Conservation (phyloP, 768 basidiomycete species). For the Russula brevipes region DNA sequence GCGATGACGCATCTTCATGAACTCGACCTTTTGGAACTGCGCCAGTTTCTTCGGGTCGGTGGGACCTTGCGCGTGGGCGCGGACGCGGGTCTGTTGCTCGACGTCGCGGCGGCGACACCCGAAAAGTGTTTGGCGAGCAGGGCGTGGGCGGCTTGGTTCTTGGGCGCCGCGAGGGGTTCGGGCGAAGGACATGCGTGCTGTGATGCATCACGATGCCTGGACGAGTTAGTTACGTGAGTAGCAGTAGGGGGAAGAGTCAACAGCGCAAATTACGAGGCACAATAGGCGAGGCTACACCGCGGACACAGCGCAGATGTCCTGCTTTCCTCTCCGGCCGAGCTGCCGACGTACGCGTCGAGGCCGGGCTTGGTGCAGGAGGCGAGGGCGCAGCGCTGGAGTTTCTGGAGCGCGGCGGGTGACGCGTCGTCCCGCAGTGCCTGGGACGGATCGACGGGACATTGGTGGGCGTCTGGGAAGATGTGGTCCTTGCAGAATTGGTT, state of each 20-base stretch:
- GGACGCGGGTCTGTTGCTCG: slow-evolving; percentile 24
- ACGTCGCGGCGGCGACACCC: slow-evolving; percentile 10
- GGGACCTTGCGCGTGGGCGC: slow-evolving; percentile 27
- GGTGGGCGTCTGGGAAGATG: slow-evolving; percentile 53
- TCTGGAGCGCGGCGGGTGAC: slow-evolving; percentile 22
- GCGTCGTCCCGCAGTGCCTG: neutral
- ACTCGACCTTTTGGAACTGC: slow-evolving; percentile 51
- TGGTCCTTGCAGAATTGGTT: slow-evolving; percentile 61
- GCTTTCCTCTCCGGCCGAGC: slow-evolving; percentile 28
- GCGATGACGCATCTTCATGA: slow-evolving; percentile 71
- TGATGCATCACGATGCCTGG: slow-evolving; percentile 62
- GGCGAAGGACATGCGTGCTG: slow-evolving; percentile 50
- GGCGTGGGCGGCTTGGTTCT: slow-evolving; percentile 46
- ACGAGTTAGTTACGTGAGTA: slow-evolving; percentile 5
- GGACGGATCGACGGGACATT: slow-evolving; percentile 38
- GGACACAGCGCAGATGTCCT: slow-evolving; percentile 41
- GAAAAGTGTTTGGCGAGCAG: slow-evolving; percentile 53
- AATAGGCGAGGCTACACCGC: slow-evolving; percentile 54
- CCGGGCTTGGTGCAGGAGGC: slow-evolving; percentile 50
- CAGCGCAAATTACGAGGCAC: slow-evolving; percentile 46
- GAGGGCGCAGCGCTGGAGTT: slow-evolving; percentile 47
- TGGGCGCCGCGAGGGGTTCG: slow-evolving; percentile 26
- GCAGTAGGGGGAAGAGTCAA: neutral
- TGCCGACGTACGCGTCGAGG: slow-evolving; percentile 40
- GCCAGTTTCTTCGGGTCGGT: slow-evolving; percentile 51